Base-by-base conservation (phyloP, 2,329 filamentous ascomycete genomes). In the Fusarium nodosum region DNA sequence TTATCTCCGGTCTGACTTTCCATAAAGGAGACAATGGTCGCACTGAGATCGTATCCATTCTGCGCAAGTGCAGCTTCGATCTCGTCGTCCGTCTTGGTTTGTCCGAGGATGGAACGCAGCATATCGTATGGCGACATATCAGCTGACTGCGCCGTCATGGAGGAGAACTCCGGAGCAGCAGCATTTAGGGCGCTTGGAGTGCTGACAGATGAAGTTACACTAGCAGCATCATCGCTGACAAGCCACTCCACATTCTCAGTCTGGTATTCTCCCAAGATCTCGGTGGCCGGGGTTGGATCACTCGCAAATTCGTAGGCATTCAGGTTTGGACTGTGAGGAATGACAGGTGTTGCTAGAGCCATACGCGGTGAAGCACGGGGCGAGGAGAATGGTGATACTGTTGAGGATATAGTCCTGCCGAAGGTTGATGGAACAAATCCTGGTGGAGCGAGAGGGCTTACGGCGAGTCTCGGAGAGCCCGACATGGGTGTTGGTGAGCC, bases 111-210 rank as follows among this genome's bases (percentile, higher is more conserved):
- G 8, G 95, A 97, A 66, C 96, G 92, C 58, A 99, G 86, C 88
- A 99, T 98, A 77, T 99, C 96, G 80, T 97, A 97, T 1, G 96
- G 95, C 61, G 93, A 97, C 95, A 99, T 98, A 76, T 98, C 94
- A 59, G 89, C 88, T 75, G 92, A 91, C 77, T 91, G 88, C 51
- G 86, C 82, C 33, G 86, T 83, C 77, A 82, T 78, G 66, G 81
- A 83, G 2, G 87, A 85, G 73, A 88, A 97, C 78, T 97, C 94
- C 26, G 94, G 91, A 7, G 93, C 93, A 16, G 91, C 91, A 44
- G 90, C 91, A 75, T 93, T 94, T 64, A 95, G 85, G 34, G 88
- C 89, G 70, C 90, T 93, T 18, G 91, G 85, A 12, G 87, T 88
- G 36, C 88, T 86, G 41, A 87, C 80, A 10, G 90, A 92, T 26